Percentiles rank a stretch among this genome's conserved stretches.
Evolutionary conservation across 2,329 filamentous ascomycete genomes (phyloP).

Genomic region (Cryphonectria nitschkei): DNA sequence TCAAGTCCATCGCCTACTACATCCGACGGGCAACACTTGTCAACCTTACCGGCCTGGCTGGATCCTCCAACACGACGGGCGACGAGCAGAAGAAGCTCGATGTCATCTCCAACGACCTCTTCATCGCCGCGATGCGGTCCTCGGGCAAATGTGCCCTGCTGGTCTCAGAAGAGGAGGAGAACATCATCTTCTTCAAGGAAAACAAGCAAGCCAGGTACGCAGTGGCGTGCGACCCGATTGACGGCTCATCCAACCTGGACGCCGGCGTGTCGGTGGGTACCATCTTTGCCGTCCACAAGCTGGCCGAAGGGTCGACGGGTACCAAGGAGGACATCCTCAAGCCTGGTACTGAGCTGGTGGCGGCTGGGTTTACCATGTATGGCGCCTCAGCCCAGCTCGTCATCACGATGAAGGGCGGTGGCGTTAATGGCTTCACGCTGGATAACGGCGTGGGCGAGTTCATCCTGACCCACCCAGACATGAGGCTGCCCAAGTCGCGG

Average conservation of each 20-base stretch:
- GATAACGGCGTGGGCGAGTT: constrained; percentile 98
- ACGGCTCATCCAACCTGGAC: constrained; percentile 96
- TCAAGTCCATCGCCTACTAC: constrained; percentile 99
- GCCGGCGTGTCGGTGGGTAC: constrained; percentile 97
- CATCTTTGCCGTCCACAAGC: constrained; percentile 93
- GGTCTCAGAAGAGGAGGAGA: constrained; percentile 97
- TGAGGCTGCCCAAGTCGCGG: constrained; percentile 79
- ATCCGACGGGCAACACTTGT: constrained; percentile 94
- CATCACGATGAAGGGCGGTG: constrained; percentile 91
- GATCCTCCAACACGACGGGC: constrained; percentile 91
- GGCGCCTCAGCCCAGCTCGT: constrained; percentile 95
- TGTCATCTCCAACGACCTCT: constrained; percentile 97
- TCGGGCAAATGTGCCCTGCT: constrained; percentile 88
- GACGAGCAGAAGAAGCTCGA: constrained; percentile 99
- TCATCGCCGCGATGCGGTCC: constrained; percentile 92
- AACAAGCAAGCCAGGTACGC: constrained; percentile 80
- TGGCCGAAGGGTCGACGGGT: constrained; percentile 74
- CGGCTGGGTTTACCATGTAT: constrained; percentile 99
- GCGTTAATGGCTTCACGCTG: constrained; percentile 96
- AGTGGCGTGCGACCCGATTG: constrained; percentile 96
- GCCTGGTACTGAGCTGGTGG: constrained; percentile 88
- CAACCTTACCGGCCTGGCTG: constrained; percentile 92
- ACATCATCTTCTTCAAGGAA: constrained; percentile 83
- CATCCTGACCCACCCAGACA: constrained; percentile 95
- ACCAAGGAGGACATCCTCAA: constrained; percentile 84